Conservation (phyloP, 345 rosid species). For the Adansonia digitata region DNA sequence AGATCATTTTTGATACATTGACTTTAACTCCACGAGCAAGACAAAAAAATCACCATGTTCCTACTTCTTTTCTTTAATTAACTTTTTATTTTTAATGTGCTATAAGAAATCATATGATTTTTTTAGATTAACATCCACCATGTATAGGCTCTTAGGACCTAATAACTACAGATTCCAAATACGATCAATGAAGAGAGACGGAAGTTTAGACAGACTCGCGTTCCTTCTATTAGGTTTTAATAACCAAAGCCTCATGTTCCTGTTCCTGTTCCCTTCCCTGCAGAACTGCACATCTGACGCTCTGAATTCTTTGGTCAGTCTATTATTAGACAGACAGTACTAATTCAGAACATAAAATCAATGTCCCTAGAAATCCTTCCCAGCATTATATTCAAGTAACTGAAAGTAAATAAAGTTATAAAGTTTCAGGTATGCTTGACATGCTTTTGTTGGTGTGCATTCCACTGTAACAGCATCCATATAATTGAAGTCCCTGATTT, state of each 20-base stretch:
- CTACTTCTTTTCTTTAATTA: no score
- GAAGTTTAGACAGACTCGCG: background rate
- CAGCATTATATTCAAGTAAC: background rate
- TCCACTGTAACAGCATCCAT: constrained; percentile 91
- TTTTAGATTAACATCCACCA: background rate
- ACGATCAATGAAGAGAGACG: background rate
- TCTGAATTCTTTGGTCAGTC: background rate
- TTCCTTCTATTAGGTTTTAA: background rate
- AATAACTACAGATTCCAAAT: background rate
- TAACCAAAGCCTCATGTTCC: background rate
- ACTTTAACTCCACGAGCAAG: no score
- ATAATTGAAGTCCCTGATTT: constrained; percentile 71
- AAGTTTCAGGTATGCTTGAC: constrained; percentile 30
- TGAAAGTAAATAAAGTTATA: background rate
- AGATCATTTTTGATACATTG: no score
- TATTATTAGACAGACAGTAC: background rate
- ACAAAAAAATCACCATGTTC: no score
- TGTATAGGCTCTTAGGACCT: background rate
- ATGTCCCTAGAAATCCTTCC: background rate
- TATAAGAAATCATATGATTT: no score
- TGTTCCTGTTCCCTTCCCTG: no score
- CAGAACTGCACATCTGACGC: background rate
- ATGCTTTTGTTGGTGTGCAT: constrained; percentile 36
- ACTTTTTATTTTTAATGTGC: no score
- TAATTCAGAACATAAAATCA: background rate